phyloP scores from a whole-genome alignment of 176 grass and related monocot species.

The Musa itinerans region DNA sequence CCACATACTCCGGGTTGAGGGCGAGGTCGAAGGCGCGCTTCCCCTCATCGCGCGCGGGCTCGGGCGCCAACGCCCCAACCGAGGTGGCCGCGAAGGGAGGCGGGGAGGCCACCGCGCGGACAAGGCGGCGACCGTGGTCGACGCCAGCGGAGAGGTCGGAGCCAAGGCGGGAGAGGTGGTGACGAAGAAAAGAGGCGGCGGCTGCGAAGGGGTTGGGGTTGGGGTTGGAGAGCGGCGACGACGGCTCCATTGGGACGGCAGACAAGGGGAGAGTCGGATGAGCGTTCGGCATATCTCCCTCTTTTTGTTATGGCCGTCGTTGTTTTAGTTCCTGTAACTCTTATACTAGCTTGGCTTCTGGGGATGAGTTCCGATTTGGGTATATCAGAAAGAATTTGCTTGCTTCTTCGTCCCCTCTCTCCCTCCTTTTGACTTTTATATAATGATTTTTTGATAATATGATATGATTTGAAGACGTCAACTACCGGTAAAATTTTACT shows the following conservation, averaged over 20 bases:
- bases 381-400: no score
- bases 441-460: no score
- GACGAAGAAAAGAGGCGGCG: slow-evolving; percentile 50
- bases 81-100: slow-evolving; percentile 7
- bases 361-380: no score
- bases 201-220: slow-evolving; percentile 42
- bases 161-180: slow-evolving; percentile 31
- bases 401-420: no score
- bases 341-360: no score
- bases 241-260: slow-evolving; percentile 34
- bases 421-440: no score
- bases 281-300: not conserved
- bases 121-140: slow-evolving; percentile 32
- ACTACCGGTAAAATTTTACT: no score
- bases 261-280: slow-evolving; percentile 52
- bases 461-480: no score
- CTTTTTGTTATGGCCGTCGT: not conserved
- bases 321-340: not conserved
- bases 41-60: not conserved
- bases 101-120: slow-evolving; percentile 20
- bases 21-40: slow-evolving; percentile 35
- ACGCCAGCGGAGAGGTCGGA: slow-evolving; percentile 30
- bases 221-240: slow-evolving; percentile 10
- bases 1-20: slow-evolving; percentile 45
- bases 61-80: not conserved